Base-by-base conservation (phyloP, 805 yeast species). In the Saturnispora serradocipensis region DNA sequence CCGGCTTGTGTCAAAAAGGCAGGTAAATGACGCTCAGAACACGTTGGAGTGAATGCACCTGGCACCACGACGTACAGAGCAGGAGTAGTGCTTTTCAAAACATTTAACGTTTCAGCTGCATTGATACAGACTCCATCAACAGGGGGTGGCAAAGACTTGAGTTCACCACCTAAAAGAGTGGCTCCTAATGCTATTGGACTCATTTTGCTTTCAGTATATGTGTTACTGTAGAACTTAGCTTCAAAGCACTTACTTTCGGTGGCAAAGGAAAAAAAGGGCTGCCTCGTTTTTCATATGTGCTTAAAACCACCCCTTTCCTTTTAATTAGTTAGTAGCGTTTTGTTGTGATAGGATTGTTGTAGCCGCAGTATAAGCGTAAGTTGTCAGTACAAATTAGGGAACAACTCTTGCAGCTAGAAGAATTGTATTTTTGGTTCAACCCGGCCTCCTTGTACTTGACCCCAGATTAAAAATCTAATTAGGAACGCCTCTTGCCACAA, bases 1-100 rank as follows among this genome's bases (percentile, higher is more conserved):
- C 57, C 59, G 28, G 62, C 48, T 38, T 66, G 63, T 7, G 58
- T 53, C 43, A 73, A 59, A 58, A 65, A 72, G 5, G 63, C 68
- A 16, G 77, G 77, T 46, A 73, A 65, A 58, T 73, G 77, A 25
- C 59, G 57, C 51, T 71, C 76, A 15, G 76, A 71, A 57, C 77
- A 72, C 1, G 76, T 68, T 45, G 76, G 78, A 36, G 79, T 74
- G 64, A 75, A 76, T 3, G 80, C 78, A 53, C 77, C 78, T 27
- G 78, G 77, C 15, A 73, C 78, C 43, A 74, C 68, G 43, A 76
- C 75, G 49, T 76, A 58, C 9, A 63, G n/a, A 53, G 38, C 54
- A 11, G 56, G 56, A 15, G 36, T 27, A 22, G 16, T 28, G 6
- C 39, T 5, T 8, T 46, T 24, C 8, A 11, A n/a, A 24, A 48